phyloP scores from a whole-genome alignment of 2,329 filamentous ascomycete species.

The Nemania bipapillata region DNA sequence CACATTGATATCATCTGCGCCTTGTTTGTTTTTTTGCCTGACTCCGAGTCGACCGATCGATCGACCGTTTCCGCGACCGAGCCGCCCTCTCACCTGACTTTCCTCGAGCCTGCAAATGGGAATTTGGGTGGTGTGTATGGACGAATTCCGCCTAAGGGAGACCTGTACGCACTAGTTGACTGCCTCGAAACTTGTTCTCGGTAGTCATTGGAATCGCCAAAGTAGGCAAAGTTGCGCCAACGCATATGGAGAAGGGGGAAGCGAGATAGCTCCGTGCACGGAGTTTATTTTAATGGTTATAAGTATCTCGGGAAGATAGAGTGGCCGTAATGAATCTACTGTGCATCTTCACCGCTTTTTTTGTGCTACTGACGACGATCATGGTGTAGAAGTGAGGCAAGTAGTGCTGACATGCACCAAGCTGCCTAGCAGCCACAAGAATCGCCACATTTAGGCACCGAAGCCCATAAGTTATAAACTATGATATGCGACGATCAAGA shows the following conservation, averaged over 20 bases:
- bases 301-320: constrained; percentile 26
- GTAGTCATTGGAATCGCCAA: background rate
- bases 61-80: background rate
- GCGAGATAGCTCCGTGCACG: background rate
- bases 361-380: no score
- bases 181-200: background rate
- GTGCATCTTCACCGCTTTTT: background rate
- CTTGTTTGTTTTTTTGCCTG: background rate
- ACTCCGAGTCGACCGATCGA: constrained; percentile 6
- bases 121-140: background rate
- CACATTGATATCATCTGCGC: constrained; percentile 21
- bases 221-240: background rate
- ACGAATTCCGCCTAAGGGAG: no score
- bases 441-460: background rate
- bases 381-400: no score
- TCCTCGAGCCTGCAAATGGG: background rate
- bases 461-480: background rate
- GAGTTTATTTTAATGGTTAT: constrained; percentile 2
- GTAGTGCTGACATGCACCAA: no score
- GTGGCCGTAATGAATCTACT: constrained; percentile 24
- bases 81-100: background rate
- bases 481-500: background rate
- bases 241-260: background rate
- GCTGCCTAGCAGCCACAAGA: background rate
- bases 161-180: background rate